Evolutionary conservation across 805 yeast genomes (phyloP), one percentile per base, ranked within the genome.

Genomic region (Myxozyma vanderwaltii): DNA sequence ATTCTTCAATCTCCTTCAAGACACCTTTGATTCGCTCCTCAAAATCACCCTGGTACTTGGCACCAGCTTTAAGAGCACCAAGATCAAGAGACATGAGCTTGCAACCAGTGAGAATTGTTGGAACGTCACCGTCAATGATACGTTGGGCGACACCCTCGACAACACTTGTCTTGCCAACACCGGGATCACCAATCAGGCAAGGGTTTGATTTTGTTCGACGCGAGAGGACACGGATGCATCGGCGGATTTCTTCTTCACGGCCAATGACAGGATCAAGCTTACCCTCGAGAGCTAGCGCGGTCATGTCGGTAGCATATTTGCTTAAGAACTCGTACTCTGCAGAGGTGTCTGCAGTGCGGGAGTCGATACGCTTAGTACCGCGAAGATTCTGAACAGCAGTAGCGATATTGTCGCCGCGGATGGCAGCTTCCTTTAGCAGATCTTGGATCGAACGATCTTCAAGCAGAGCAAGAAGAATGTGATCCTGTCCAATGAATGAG

Each of bases 91-190:
- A 88, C 72, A 86, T 92, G 56, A 94, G 79, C 64, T 86, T 85
- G 64, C 96, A 85, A 59, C 84, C 84, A 61, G 88, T 88, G 66
- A 94, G 79, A 63, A 92, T 89, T 26, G 85, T 82, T 44, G 99
- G 99, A 15, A 94, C 96, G 75, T 94, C 99, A 64, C 89, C 89
- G 70, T 94, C 97, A 61, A 94, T 85, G 64, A 94, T 90, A 76
- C 99, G 82, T 76, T 92, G 98, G 12, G 99, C 98, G 57, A 94
- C 97, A 70, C 98, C 99, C 77, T 94, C 99, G 53, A 94, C 96
- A 68, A 94, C 92, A 31, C 96, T 89, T 39, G 99, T 94, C 77
- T 94, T 94, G 81, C 99, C 99, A 54, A 94, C 97, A 84, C 99
- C 99, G 43, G 99, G 97, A 70, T 94, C 99, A 80, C 99, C 99